Percentiles rank a stretch among this genome's conserved stretches.
phyloP scores from a whole-genome alignment of 2,329 filamentous ascomycete species.

The Colletotrichum simmondsii region DNA sequence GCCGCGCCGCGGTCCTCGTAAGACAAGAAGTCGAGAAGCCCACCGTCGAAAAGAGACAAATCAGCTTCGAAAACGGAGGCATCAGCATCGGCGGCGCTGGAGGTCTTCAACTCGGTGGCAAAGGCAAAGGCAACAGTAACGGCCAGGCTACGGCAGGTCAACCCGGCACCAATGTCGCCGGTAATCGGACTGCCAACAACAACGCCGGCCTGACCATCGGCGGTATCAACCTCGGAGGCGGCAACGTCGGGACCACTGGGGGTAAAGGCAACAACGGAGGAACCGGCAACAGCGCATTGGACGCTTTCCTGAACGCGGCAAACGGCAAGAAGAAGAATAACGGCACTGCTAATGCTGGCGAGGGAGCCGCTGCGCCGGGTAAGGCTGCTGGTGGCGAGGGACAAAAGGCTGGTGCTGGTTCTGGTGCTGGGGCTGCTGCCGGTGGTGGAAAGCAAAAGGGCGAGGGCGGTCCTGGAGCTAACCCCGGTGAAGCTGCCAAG shows the following conservation, averaged over 20 bases:
- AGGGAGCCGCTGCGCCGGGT: background rate
- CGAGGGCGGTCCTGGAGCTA: background rate
- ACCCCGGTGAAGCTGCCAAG: slow-evolving; percentile 17
- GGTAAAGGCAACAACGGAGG: background rate
- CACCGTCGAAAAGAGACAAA: slow-evolving; percentile 7
- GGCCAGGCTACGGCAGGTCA: background rate
- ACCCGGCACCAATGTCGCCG: background rate
- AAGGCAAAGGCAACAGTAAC: slow-evolving; percentile 2
- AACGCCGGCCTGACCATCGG: slow-evolving; percentile 25
- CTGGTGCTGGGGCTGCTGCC: background rate
- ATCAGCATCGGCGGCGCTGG: slow-evolving; percentile 19
- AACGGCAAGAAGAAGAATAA: slow-evolving; percentile 15
- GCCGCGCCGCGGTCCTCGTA: slow-evolving; percentile 24
- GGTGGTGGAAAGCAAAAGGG: slow-evolving; percentile 14
- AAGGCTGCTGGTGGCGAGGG: slow-evolving; percentile 4
- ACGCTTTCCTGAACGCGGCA: slow-evolving; percentile 15
- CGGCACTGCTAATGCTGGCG: slow-evolving; percentile 16
- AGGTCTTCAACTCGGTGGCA: slow-evolving; percentile 5
- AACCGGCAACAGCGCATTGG: slow-evolving; percentile 23
- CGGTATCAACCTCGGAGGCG: slow-evolving; percentile 7
- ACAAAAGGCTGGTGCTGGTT: background rate
- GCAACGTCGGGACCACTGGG: background rate
- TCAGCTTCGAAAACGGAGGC: slow-evolving; percentile 16
- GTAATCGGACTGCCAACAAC: slow-evolving; percentile 7
- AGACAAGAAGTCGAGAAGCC: slow-evolving; percentile 1